phyloP scores from a whole-genome alignment of 352 stramenopile species.

The Blastocystis hominis region DNA sequence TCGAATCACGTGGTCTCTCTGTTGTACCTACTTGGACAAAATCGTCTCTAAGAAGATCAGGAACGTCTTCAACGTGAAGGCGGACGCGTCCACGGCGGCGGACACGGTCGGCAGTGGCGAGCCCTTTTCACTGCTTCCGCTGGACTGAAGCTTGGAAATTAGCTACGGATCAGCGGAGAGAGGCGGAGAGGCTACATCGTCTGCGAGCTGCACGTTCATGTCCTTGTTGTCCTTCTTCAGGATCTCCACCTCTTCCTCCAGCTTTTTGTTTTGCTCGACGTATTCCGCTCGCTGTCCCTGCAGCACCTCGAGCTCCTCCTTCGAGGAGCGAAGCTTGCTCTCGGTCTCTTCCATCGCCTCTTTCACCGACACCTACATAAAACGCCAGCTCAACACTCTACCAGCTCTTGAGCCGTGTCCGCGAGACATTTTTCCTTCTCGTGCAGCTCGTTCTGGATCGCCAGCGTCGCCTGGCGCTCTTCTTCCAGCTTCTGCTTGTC shows the following conservation, averaged over 20 bases:
- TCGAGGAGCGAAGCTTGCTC: neutral
- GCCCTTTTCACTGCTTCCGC: neutral
- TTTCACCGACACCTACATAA: neutral
- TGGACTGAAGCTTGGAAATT: neutral
- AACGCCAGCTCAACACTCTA: neutral
- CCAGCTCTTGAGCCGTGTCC: neutral
- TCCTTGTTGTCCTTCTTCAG: neutral
- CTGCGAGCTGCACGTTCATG: slow-evolving; percentile 26
- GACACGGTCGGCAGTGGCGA: neutral
- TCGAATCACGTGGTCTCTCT: neutral
- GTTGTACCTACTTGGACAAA: neutral
- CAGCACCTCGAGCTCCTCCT: neutral
- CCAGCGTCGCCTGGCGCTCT: neutral
- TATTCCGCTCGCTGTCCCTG: neutral
- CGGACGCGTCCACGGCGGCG: neutral
- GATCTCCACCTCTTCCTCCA: neutral
- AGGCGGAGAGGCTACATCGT: neutral
- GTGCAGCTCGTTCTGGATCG: neutral
- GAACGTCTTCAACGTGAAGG: slow-evolving; percentile 12
- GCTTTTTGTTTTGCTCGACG: neutral
- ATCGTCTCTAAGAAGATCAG: neutral
- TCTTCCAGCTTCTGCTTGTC: neutral
- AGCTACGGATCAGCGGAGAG: neutral
- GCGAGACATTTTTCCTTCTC: slow-evolving; percentile 9
- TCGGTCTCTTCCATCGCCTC: neutral